Evolutionary conservation across 768 basidiomycete genomes (phyloP).

Genomic region (Tricholomella constricta): DNA sequence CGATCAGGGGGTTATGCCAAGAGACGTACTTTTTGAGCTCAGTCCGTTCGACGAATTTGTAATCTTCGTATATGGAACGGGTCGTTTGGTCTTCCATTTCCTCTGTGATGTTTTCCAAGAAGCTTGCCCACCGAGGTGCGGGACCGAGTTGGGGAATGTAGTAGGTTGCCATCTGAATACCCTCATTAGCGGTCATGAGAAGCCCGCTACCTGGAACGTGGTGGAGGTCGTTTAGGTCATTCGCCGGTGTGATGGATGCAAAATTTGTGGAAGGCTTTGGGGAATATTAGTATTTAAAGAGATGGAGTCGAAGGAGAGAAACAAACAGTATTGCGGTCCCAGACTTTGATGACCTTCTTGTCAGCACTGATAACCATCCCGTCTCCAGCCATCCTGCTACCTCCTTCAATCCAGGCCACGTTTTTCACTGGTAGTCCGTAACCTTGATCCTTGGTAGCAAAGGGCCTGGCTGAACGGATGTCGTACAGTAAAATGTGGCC

Average conservation of each 20-base stretch:
- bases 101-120: conserved; percentile 98
- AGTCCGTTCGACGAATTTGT: conserved; percentile 90
- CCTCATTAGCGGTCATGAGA: conserved; percentile 91
- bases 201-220: conserved; percentile 89
- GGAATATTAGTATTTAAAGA: conserved; percentile 7
- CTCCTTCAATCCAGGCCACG: conserved; percentile 89
- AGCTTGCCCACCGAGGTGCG: conserved; percentile 95
- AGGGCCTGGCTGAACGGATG: conserved; percentile 80
- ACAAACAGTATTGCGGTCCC: conserved; percentile 83
- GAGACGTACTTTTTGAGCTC: conserved; percentile 80
- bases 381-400: conserved; percentile 79
- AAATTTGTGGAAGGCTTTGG: conserved; percentile 81
- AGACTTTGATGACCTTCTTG: conserved; percentile 96
- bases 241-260: conserved; percentile 87
- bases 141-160: conserved; percentile 97
- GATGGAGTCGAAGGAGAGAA: background rate
- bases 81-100: conserved; percentile 92
- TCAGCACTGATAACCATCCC: conserved; percentile 91
- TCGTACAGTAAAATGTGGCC: conserved; percentile 96
- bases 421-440: conserved; percentile 89
- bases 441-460: conserved; percentile 93
- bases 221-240: conserved; percentile 88
- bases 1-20: conserved; percentile 2
- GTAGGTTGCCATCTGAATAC: conserved; percentile 93
- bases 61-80: conserved; percentile 89